Base-by-base conservation (phyloP, 2,329 filamentous ascomycete genomes). In the Monilinia fructicola region DNA sequence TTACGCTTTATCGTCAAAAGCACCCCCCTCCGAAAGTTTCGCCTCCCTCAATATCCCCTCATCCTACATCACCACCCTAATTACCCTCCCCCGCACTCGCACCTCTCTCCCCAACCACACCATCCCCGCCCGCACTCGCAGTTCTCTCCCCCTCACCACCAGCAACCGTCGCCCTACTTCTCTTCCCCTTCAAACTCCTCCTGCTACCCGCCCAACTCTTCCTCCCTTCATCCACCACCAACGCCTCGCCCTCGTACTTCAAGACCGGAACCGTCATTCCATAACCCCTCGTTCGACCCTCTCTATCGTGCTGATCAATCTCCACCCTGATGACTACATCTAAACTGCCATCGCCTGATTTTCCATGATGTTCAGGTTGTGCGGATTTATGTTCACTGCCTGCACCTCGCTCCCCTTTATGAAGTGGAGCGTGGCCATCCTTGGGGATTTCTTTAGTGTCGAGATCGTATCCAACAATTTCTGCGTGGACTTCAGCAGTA, bases 281-380 rank as follows among this genome's bases (percentile, higher is more conserved):
- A 75, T 99, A 99, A 18, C 88, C 86, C 69, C 89, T 84, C 0
- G 95, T 98, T 71, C 85, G 86, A 48, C 95, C 95, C 46, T 90
- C 83, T 2, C 87, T 87, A 76, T 98, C 88, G 73, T 90, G 88
- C 75, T 96, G 91, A 76, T 93, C 88, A 69, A 94, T 87, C 79
- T 99, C 95, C 70, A 97, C 88, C 67, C 93, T 90, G 73, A 99
- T 86, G 65, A 88, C 88, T 60, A 98, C 87, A 73, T 97, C 92
- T 5, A 99, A 83, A 12, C 85, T 81, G 73, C 84, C 83, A 79
- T 89, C 76, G 0, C 92, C 90, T 16, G 93, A 91, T 21, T 52
- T 42, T 2, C 61, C 66, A 48, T 65, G 66, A 10, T 18, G 23
- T 18, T 44, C 18, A 4, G 28, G 21, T n/a, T 79, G 75, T 0